Evolutionary conservation across 148 eudicot species (phyloP).

Genomic region (Heliamphora exappendiculata): DNA sequence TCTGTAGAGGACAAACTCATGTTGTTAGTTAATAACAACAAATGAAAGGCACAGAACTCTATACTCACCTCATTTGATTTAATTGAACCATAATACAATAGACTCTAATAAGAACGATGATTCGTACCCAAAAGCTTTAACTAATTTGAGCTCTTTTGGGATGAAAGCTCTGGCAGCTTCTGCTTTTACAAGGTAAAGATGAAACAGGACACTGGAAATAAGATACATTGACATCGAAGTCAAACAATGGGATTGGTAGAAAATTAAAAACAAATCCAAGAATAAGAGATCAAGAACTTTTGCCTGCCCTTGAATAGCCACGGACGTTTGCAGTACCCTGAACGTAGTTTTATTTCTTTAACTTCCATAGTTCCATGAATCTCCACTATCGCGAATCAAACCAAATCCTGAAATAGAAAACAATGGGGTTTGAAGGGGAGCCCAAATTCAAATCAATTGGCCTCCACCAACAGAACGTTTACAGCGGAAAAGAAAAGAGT

Average conservation of each 20-base stretch:
- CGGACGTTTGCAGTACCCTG: conserved; percentile 67
- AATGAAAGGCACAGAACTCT: background rate
- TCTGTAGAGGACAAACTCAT: conserved; percentile 29
- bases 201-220: conserved; percentile 91
- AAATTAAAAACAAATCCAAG: background rate
- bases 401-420: background rate
- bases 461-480: background rate
- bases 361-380: no score
- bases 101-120: background rate
- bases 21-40: conserved; percentile 13
- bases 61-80: background rate
- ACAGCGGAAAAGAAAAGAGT: background rate
- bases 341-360: conserved; percentile 27
- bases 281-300: conserved; percentile 18
- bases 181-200: conserved; percentile 83
- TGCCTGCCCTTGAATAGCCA: conserved; percentile 95
- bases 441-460: background rate
- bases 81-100: background rate
- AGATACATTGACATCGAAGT: background rate
- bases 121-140: conserved; percentile 85
- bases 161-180: conserved; percentile 82
- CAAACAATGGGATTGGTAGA: background rate
- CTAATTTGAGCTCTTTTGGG: conserved; percentile 80
- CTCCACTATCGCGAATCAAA: no score
- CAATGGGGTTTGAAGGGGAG: background rate